phyloP scores from a whole-genome alignment of 2,329 filamentous ascomycete species.

The Arthrinium puccinioides region DNA sequence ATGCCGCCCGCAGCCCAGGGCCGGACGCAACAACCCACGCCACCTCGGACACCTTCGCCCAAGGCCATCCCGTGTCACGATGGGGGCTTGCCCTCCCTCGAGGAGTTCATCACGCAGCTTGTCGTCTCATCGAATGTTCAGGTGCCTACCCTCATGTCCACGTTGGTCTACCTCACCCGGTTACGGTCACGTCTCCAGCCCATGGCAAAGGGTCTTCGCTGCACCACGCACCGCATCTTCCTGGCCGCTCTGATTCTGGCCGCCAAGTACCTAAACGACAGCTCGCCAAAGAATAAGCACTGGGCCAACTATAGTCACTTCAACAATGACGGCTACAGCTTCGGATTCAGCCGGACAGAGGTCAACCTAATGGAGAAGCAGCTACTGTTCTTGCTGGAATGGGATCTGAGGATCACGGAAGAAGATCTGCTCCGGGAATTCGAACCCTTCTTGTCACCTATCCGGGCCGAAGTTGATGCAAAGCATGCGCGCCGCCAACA shows the following conservation, averaged over 20 bases:
- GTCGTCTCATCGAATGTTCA: conserved; percentile 93
- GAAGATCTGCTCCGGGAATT: conserved; percentile 83
- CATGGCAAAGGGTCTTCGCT: conserved; percentile 91
- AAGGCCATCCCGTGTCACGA: conserved; percentile 38
- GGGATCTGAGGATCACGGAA: conserved; percentile 81
- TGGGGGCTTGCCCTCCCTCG: conserved; percentile 65
- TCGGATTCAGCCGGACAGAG: conserved; percentile 89
- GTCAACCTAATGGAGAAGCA: conserved; percentile 99
- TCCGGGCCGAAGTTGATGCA: conserved; percentile 55
- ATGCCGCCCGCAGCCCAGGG: conserved; percentile 37
- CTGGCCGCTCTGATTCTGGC: conserved; percentile 77
- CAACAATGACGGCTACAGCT: conserved; percentile 55
- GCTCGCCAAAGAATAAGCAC: conserved; percentile 99
- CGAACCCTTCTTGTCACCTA: conserved; percentile 80
- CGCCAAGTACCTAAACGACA: conserved; percentile 98
- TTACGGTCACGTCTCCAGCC: conserved; percentile 81
- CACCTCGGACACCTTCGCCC: conserved; percentile 41
- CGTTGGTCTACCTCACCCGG: conserved; percentile 84
- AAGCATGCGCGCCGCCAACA: conserved; percentile 43
- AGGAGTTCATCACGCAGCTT: conserved; percentile 86
- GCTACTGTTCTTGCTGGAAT: conserved; percentile 87
- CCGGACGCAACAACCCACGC: conserved; percentile 37
- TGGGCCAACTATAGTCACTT: conserved; percentile 92
- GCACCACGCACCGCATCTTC: conserved; percentile 97
- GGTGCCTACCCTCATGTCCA: conserved; percentile 94